Base-by-base conservation (phyloP, 1,284 basidiomycete genomes). In the Malassezia sympodialis region DNA sequence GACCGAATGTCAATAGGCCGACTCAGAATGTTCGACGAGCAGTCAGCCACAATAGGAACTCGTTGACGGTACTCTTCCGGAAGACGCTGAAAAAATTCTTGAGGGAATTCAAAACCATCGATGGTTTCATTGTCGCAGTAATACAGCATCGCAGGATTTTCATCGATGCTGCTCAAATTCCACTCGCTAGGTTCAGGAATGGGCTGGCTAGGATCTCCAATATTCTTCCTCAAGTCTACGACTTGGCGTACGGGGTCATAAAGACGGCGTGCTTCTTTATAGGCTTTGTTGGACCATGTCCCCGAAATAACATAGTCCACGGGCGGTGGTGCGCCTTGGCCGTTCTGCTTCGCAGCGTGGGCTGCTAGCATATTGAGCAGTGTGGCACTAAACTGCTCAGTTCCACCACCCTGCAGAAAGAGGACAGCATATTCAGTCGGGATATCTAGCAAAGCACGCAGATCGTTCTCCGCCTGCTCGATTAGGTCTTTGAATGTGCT, bases 81-180 rank as follows among this genome's bases (percentile, higher is more conserved):
- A 35, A 96, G 79, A 47, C 81, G 78, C 61, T 87, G 80, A 78
- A 87, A 88, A n/a, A 85, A 80, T 4, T 82, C 67, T 75, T 21
- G 81, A 4, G 86, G 79, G 78, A 89, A 96, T 78, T 98, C 87
- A 52, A 93, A 85, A 30, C 94, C 94, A 69, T 96, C 86, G 56
- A 98, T 88, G 3, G 94, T 99, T 79, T 99, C 94, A 79, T 99
- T 99, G 76, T 96, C 93, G 81, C 94, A 99, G 78, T 96, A 98
- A 78, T 94, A 96, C 52, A 96, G 84, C 69, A 91, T 82, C 8
- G 88, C 91, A 1, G 93, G 85, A 71, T 83, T 80, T 44, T 76
- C 73, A 26, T 69, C 66, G 2, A 53, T 35, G 72, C 64, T 47
- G 12, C 87, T 87, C 77, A 94, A 87, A n/a, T 78, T 76, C 82